phyloP scores from a whole-genome alignment of 2,329 filamentous ascomycete species.

The Cercospora brassicicola region DNA sequence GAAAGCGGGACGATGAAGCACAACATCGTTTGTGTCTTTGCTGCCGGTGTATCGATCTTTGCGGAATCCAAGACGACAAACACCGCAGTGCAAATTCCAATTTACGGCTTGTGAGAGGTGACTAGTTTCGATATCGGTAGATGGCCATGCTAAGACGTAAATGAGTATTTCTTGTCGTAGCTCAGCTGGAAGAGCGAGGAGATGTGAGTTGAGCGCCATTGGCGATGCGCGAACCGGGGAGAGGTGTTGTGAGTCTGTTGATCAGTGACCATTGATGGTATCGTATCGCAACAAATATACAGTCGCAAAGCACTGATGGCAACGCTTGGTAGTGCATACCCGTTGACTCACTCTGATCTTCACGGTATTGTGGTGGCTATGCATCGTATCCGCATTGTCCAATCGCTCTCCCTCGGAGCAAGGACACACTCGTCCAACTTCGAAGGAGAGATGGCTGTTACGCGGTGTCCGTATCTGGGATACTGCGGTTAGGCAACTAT shows the following conservation, averaged over 20 bases:
- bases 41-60: background rate
- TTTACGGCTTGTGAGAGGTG: no score
- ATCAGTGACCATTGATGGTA: background rate
- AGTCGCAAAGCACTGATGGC: background rate
- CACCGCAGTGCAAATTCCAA: background rate
- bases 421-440: background rate
- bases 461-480: background rate
- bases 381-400: background rate
- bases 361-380: background rate
- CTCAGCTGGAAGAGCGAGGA: constrained; percentile 1
- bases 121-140: no score
- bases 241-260: background rate
- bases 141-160: background rate
- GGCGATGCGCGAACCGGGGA: no score
- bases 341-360: background rate
- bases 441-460: background rate
- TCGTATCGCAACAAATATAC: background rate
- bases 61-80: background rate
- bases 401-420: background rate
- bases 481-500: background rate
- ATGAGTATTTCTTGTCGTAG: background rate
- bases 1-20: background rate
- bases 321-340: no score
- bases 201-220: background rate
- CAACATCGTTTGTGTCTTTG: background rate